A percentile compares a stretch with the other conserved stretches of the same genome.
Evolutionary conservation across 495 filamentous ascomycete species (phyloP).

Genomic region (Jackrogersella minutella): DNA sequence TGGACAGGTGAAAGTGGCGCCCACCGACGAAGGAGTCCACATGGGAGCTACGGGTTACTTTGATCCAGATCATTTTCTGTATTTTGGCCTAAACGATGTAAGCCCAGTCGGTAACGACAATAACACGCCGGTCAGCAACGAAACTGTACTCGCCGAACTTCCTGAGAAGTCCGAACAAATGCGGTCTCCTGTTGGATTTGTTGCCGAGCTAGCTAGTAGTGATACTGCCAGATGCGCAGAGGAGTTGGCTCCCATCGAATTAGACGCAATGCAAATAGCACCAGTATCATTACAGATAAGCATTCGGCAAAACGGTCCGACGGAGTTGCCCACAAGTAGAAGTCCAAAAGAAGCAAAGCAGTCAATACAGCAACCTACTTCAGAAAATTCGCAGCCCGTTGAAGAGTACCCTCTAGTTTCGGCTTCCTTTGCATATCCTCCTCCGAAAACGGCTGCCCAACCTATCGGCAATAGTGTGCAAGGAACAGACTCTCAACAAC

Average conservation of each 20-base stretch:
- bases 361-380: slow-evolving; percentile 11
- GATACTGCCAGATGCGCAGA: slow-evolving; percentile 47
- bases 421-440: slow-evolving; percentile 43
- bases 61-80: slow-evolving; percentile 54
- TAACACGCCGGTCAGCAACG: background rate
- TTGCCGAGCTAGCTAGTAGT: slow-evolving; percentile 54
- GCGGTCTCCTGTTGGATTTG: slow-evolving; percentile 48
- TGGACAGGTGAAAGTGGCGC: background rate
- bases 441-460: slow-evolving; percentile 15
- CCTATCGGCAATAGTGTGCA: background rate
- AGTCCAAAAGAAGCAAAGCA: slow-evolving; percentile 39
- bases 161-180: slow-evolving; percentile 31
- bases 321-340: slow-evolving; percentile 48
- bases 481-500: slow-evolving; percentile 26
- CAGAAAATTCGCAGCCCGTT: slow-evolving; percentile 20
- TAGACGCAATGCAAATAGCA: slow-evolving; percentile 42
- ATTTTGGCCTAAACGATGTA: slow-evolving; percentile 51
- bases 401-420: slow-evolving; percentile 40
- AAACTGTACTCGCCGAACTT: slow-evolving; percentile 35
- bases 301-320: slow-evolving; percentile 6
- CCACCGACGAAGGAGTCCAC: slow-evolving; percentile 13
- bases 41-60: slow-evolving; percentile 49
- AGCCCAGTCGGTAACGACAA: slow-evolving; percentile 43
- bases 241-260: slow-evolving; percentile 54
- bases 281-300: slow-evolving; percentile 31